Evolutionary conservation across 441 rosid species (phyloP).

Genomic region (Geranium incanum): DNA sequence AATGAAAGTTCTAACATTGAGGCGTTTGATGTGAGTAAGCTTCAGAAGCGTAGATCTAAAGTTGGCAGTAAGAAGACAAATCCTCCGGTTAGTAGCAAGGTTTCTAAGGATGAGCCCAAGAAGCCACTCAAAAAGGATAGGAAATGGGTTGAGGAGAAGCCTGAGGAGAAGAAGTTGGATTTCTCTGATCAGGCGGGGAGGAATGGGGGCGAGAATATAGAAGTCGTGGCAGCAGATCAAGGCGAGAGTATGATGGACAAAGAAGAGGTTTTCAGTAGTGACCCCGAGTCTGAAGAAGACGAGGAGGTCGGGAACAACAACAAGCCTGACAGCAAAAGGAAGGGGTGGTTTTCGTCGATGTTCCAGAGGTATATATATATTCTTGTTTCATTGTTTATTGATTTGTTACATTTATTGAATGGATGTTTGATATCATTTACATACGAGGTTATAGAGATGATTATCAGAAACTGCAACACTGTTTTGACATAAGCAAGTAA

Average conservation of each 20-base stretch:
- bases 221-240: constrained; percentile 64
- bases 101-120: constrained; percentile 63
- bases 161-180: constrained; percentile 6
- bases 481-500: no score
- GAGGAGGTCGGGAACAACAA: constrained; percentile 52
- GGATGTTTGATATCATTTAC: background rate
- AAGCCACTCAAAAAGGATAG: constrained; percentile 73
- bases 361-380: constrained; percentile 76
- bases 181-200: constrained; percentile 45
- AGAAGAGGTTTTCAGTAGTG: constrained; percentile 85
- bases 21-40: constrained; percentile 83
- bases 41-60: constrained; percentile 69
- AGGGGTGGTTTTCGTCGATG: constrained; percentile 92
- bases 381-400: background rate
- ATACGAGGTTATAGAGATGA: background rate
- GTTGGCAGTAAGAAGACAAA: constrained; percentile 78
- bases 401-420: background rate
- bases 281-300: constrained; percentile 68
- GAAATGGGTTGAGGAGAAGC: constrained; percentile 6
- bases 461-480: background rate
- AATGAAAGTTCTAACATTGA: constrained; percentile 59
- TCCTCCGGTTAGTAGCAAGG: constrained; percentile 45
- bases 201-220: constrained; percentile 44
- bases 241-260: constrained; percentile 98
- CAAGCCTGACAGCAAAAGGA: constrained; percentile 68